These are phyloP conservation scores for Volutella citrinella DNA, from an alignment of 2,329 filamentous ascomycete species.

Conservation along the genomic window DNA sequence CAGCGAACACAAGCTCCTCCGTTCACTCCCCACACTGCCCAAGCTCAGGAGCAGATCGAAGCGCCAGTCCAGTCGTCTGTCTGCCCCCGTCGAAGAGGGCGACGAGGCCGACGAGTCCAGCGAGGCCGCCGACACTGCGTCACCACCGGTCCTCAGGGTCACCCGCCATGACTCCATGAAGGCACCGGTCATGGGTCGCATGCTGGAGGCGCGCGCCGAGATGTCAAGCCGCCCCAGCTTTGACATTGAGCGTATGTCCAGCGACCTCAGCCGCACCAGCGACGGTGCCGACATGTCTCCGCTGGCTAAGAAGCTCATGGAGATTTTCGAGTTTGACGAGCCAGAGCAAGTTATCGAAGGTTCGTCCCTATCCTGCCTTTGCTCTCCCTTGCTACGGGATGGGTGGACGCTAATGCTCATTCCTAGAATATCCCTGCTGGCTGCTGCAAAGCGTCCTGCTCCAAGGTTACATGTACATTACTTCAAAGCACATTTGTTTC, in stretches of 20 bases:
- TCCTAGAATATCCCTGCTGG: constrained; percentile 85
- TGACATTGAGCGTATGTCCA: constrained; percentile 48
- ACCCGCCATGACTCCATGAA: constrained; percentile 41
- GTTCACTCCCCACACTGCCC: constrained; percentile 61
- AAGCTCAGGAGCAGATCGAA: constrained; percentile 42
- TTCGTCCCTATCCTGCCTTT: constrained; percentile 29
- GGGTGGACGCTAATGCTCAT: constrained; percentile 10
- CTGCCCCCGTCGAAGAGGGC: constrained; percentile 34
- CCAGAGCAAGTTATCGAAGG: constrained; percentile 82
- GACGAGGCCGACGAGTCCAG: constrained; percentile 28
- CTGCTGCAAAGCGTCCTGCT: constrained; percentile 86
- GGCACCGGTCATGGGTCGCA: constrained; percentile 73
- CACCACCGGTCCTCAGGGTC: constrained; percentile 20
- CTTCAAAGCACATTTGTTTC: constrained; percentile 88
- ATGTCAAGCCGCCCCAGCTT: constrained; percentile 58
- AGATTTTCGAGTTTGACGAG: constrained; percentile 80
- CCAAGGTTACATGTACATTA: constrained; percentile 96
- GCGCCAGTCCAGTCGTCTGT: constrained; percentile 38
- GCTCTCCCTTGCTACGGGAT: not conserved
- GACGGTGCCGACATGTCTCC: constrained; percentile 47
- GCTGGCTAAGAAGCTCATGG: constrained; percentile 69
- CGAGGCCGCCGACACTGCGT: constrained; percentile 22
- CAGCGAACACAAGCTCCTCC: constrained; percentile 63
- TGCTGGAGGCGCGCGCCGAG: constrained; percentile 68
- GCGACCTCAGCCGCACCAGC: constrained; percentile 33